Conservation (phyloP, 202 grass and related monocot species). For the Digitaria exilis region DNA sequence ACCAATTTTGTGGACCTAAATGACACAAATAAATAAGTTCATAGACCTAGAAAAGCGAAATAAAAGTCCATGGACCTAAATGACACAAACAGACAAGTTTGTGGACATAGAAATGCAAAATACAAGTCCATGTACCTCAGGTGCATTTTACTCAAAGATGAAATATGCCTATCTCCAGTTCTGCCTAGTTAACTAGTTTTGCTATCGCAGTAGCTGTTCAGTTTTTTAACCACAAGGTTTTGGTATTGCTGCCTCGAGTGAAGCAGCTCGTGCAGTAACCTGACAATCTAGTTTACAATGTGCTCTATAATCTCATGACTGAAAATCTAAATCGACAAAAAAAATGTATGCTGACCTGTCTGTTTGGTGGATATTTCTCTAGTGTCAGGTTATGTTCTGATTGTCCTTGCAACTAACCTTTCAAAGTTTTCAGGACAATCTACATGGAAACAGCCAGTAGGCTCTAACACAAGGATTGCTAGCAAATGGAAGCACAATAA, state of each 20-base stretch:
- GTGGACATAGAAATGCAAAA: no score
- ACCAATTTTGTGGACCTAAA: no score
- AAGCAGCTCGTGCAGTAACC: background rate
- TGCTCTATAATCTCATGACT: no score
- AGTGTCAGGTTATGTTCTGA: background rate
- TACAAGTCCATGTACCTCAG: no score
- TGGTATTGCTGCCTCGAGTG: background rate
- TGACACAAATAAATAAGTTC: no score
- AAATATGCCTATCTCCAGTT: background rate
- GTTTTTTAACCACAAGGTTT: no score
- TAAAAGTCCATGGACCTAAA: no score
- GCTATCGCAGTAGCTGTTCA: background rate
- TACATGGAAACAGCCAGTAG: background rate
- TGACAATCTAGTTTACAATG: background rate
- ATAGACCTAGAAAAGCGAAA: no score
- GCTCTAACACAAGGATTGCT: conserved; percentile 46
- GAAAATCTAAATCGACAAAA: background rate
- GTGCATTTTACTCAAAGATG: no score
- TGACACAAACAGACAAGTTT: no score
- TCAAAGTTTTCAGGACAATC: conserved; percentile 30
- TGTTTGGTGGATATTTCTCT: no score
- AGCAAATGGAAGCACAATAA: conserved; percentile 42
- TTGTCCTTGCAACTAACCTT: background rate
- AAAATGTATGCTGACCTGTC: no score
- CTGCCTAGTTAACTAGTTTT: background rate